Base-by-base conservation (phyloP, 208 protist species). In the Leishmania aethiopica region DNA sequence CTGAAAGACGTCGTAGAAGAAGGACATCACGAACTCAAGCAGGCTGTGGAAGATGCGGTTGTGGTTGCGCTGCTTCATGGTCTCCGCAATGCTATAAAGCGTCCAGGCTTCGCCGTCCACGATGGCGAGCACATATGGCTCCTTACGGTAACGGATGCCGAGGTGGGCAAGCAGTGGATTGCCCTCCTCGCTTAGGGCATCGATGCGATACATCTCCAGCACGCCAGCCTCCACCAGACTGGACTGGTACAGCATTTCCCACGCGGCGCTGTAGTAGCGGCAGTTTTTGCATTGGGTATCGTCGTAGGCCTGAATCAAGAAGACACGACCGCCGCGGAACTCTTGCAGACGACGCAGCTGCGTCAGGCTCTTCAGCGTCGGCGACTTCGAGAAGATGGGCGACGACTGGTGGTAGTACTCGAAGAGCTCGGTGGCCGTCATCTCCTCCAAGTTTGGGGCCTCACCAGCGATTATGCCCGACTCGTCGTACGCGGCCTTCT, bases 141-240 rank as follows among this genome's bases (percentile, higher is more conserved):
- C 71, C 19, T 75, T 74, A 62, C 77, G 70, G 78, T 86, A 88
- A 40, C 80, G 79, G 28, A 93, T 42, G 42, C 81, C 86, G 35
- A 95, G 85, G 71, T 89, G 51, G 69, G 78, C 80, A 28, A 95
- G 55, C 35, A 96, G 82, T 53, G 60, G 15, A 49, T 77, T 71
- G 5, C 86, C 90, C 57, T 96, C 91, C 5, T 81, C 60, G 15
- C 92, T 89, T 45, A 88, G 84, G 71, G 86, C 88, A 74, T 97
- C 93, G 84, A 97, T 95, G 85, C 94, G 94, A 79, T 91, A 91
- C 91, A 96, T 92, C 84, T 94, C 87, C 15, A 96, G 60, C 53
- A 95, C 86, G 37, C 88, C 85, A 1, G 86, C 87, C 32, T 90
- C 78, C 59, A 92, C 88, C 35, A 96, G 86, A 47, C 81, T 87